Evolutionary conservation across 1,284 basidiomycete species (phyloP).

Genomic region (Coriolopsis trogii): DNA sequence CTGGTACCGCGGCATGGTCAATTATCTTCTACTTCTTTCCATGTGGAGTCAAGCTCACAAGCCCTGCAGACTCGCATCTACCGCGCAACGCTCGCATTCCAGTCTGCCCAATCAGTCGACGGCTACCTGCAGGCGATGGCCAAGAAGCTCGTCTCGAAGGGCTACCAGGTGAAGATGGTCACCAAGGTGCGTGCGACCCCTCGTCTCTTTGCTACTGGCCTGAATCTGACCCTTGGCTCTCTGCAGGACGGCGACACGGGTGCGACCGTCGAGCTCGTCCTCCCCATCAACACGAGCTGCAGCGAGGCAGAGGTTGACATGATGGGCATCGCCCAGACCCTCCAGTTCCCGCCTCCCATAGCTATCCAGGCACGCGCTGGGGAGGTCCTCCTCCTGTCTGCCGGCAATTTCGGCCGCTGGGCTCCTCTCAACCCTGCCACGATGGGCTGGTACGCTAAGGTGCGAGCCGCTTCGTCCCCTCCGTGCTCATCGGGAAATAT

Average conservation of each 20-base stretch:
- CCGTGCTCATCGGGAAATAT: no score
- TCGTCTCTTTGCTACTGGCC: no score
- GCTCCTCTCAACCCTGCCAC: conserved; percentile 14
- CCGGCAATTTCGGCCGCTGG: conserved; percentile 8
- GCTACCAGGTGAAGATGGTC: conserved; percentile 10
- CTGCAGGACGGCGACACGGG: conserved; percentile 7
- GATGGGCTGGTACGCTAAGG: conserved; percentile 7
- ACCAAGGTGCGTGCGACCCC: no score
- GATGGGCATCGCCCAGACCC: conserved; percentile 2
- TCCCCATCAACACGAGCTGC: conserved; percentile 8
- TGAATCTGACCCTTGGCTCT: background rate
- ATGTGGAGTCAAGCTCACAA: no score
- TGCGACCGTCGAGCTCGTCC: conserved; percentile 3
- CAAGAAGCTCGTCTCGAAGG: conserved; percentile 1
- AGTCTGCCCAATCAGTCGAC: background rate
- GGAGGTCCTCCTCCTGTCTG: background rate
- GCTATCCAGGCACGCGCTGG: conserved; percentile 7
- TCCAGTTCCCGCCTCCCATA: background rate
- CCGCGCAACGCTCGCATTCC: conserved; percentile 11
- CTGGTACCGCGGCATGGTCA: background rate
- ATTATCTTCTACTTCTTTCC: no score
- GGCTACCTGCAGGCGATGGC: conserved; percentile 4
- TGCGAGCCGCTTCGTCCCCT: background rate
- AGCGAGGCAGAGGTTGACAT: conserved; percentile 16
- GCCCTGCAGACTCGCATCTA: conserved; percentile 5